Evolutionary conservation across 805 yeast species (phyloP), one percentile per base, ranked within the genome.

Genomic region (Spathaspora girioi): DNA sequence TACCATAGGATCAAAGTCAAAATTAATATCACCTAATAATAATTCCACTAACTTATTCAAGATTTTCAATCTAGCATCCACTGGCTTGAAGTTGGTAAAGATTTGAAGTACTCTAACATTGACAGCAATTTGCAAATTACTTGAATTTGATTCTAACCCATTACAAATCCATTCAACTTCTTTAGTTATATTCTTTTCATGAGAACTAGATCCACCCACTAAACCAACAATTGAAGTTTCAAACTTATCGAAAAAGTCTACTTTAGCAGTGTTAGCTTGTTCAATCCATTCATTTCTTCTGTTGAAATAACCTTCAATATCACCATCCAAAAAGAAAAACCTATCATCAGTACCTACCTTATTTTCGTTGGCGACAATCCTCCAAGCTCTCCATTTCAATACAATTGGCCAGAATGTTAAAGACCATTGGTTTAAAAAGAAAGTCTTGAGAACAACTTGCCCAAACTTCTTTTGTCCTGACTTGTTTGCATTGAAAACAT

Each of bases 391-490:
- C 43, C 72, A 66, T 61, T 90, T 87, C 19, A 89, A 73, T 18
- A 68, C 76, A 17, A 74, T 54, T 6, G 76, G 68, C 56, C 59
- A 65, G 19, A 51, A 51, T 9, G 63, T 47, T 38, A 69, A 57
- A 1, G 75, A 64, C 60, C 89, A 87, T 65, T 90, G 94, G 50
- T 86, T 82, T 17, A 86, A 81, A 59, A 89, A 75, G 56, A 84
- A 87, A 0, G 91, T 79, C 52, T 67, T 66, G 49, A 84, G 65
- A 44, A 79, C 73, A 5, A 86, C 69, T 51, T 80, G 78, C 14
- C 85, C 86, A 43, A 79, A 62, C 53, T 79, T 82, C 62, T 84
- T 84, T 23, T 71, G 73, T 43, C 75, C 71, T 3, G 79, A 59
- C 56, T 55, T 68, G 53, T 50, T 75, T 63, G 53, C 82, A 65